Base-by-base conservation (phyloP, 352 stramenopile species). In the Pythium diclinum region DNA sequence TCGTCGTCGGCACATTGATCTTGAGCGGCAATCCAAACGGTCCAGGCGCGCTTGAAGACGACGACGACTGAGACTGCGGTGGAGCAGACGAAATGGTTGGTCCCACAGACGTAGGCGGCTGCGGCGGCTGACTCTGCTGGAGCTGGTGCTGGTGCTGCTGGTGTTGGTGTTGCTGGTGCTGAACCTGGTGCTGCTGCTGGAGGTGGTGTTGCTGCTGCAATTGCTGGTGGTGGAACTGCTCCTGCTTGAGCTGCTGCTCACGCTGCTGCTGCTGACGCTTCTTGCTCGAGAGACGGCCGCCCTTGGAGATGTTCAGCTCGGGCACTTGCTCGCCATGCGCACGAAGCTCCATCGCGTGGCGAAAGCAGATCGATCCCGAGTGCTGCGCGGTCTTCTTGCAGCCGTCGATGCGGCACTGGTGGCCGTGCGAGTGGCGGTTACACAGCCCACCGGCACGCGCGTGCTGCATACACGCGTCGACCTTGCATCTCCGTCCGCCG, bases 311-410 rank as follows among this genome's bases (percentile, higher is more conserved):
- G 63, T 91, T 91, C 11, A 91, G 71, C 61, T 91, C 79, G 1
- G 82, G 78, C 33, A 91, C 79, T 44, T 87, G 76, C 56, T 91
- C 78, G 1, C 82, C 82, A 54, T 91, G 82, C 0, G 82, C 79
- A 16, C 82, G 79, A 30, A 91, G 67, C 62, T 91, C 82, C 82
- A 91, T 91, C 19, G 82, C 82, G 61, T 91, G 82, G 38, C 82
- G 76, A 51, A 91, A 91, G 56, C 82, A 91, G 46, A 91, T 91
- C 28, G 76, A 86, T 23, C 82, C 80, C 21, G 80, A 89, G 59
- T 91, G 82, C 65, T 93, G 85, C 47, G 85, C 85, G 16, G 84
- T 91, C 72, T 91, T 91, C 64, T 87, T 87, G 70, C 84, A 93
- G 6, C 81, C 83, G 3, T 91, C 84, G 8, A 93, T 79, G 44